Evolutionary conservation across 1,139 yeast genomes (phyloP), one percentile per base, ranked within the genome.

Genomic region (Pichia sp.): DNA sequence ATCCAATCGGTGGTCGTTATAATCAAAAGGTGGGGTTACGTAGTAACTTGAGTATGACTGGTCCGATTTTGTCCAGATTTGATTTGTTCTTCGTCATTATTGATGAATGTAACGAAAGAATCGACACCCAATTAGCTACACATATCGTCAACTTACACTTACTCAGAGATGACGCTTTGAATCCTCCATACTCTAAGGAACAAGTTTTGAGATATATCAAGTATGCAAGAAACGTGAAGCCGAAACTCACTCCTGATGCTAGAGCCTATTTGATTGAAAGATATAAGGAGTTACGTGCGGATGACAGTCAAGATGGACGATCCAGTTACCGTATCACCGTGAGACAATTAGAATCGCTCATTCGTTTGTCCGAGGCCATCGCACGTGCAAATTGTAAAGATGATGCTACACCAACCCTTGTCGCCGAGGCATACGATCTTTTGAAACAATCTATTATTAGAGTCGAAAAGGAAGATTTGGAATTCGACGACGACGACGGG

Each of bases 51-150:
- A 85, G 86, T 62, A 90, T 93, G 97, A 88, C 97, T n/a, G 98
- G 98, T 1, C 99, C 99, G 3, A 93, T 93, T 65, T 93, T 93
- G 97, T 91, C 98, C 31, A 84, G 99, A 71, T 93, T 93, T 65
- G 99, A 93, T 69, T 71, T 94, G 56, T 94, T 94, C 66, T 93
- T 94, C 63, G 98, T 93, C 32, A 85, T 93, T 45, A 73, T 93
- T 56, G 99, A 93, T 68, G 99, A 94, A 62, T 88, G 97, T 63
- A 93, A 93, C 61, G 97, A 89, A 62, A 78, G 83, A 57, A 77
- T 91, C 42, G 99, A 93, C 65, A 84, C 95, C 2, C 89, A 87
- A 58, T 73, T 93, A 56, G 97, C 99, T 0, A 77, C 84, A 31
- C 99, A 93, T 65, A 93, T 94, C 62, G 97, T 93, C 37, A 90